phyloP scores from a whole-genome alignment of 176 grass and related monocot species.

The Hordeum marinum region DNA sequence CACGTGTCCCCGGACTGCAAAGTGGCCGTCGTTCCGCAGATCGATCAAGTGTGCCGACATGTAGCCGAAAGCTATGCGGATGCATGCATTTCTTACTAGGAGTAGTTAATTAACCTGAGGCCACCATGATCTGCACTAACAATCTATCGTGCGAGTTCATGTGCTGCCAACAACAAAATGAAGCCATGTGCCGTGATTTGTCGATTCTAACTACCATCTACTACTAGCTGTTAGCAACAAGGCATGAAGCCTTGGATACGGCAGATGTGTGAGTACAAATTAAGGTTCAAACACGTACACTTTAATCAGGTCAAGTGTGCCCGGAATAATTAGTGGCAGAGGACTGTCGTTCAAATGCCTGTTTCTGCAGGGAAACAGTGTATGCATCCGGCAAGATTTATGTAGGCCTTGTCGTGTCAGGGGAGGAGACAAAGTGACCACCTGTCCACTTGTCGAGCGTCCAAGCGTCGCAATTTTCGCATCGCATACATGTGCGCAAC shows the following conservation, averaged over 20 bases:
- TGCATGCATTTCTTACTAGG: background rate
- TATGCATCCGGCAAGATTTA: slow-evolving; percentile 35
- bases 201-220: background rate
- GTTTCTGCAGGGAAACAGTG: slow-evolving; percentile 11
- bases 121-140: background rate
- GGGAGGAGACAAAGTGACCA: background rate
- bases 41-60: slow-evolving; percentile 15
- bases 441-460: background rate
- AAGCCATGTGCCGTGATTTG: slow-evolving; percentile 14
- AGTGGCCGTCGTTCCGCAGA: background rate
- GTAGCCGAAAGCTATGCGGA: slow-evolving; percentile 16
- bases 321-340: background rate
- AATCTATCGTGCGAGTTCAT: background rate
- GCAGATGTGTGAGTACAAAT: background rate
- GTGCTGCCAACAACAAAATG: background rate
- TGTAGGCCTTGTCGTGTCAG: slow-evolving; percentile 20
- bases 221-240: background rate
- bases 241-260: background rate
- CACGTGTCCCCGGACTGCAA: background rate
- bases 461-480: background rate
- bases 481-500: background rate
- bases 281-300: slow-evolving; percentile 9
- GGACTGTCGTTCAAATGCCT: background rate
- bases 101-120: background rate
- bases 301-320: background rate